These are phyloP conservation scores for Rhizopus microsporus DNA, from an alignment of 371 early-diverging fungal genomes.

Conservation along the genomic window DNA sequence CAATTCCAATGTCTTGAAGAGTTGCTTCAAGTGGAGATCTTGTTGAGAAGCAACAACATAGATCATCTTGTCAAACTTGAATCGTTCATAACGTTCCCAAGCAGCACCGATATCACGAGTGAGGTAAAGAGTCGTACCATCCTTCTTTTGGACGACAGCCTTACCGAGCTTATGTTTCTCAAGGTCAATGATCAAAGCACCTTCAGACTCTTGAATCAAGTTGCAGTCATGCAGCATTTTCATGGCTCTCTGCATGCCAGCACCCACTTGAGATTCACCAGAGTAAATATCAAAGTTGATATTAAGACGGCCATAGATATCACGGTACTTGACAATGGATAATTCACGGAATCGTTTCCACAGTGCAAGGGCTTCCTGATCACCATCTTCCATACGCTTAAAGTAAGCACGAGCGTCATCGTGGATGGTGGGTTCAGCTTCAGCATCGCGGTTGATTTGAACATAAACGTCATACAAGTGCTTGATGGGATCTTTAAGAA, in stretches of 20 bases:
- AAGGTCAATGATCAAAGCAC: slow-evolving; percentile 89
- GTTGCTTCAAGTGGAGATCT: slow-evolving; percentile 95
- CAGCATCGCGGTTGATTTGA: slow-evolving; percentile 79
- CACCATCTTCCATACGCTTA: slow-evolving; percentile 97
- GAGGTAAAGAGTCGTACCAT: slow-evolving; percentile 97
- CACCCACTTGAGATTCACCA: slow-evolving; percentile 96
- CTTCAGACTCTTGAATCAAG: slow-evolving; percentile 77
- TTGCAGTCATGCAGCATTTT: slow-evolving; percentile 69
- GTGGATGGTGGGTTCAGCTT: slow-evolving; percentile 74
- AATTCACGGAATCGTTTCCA: slow-evolving; percentile 96
- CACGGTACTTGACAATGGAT: slow-evolving; percentile 94
- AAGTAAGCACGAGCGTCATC: slow-evolving; percentile 96
- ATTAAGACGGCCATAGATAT: slow-evolving; percentile 92
- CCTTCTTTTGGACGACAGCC: slow-evolving; percentile 91
- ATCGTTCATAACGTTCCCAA: slow-evolving; percentile 87
- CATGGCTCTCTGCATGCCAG: slow-evolving; percentile 80
- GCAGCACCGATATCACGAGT: slow-evolving; percentile 99
- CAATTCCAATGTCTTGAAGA: slow-evolving; percentile 91
- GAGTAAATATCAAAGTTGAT: slow-evolving; percentile 97
- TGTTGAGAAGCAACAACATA: slow-evolving; percentile 98
- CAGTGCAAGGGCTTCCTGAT: slow-evolving; percentile 78
- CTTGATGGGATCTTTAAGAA: slow-evolving; percentile 85
- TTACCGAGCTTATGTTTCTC: slow-evolving; percentile 81
- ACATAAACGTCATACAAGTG: slow-evolving; percentile 98
- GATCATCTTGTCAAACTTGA: slow-evolving; percentile 93